These are phyloP conservation scores for Ciborinia camelliae DNA, from an alignment of 2,329 filamentous ascomycete genomes.

Conservation along the genomic window DNA sequence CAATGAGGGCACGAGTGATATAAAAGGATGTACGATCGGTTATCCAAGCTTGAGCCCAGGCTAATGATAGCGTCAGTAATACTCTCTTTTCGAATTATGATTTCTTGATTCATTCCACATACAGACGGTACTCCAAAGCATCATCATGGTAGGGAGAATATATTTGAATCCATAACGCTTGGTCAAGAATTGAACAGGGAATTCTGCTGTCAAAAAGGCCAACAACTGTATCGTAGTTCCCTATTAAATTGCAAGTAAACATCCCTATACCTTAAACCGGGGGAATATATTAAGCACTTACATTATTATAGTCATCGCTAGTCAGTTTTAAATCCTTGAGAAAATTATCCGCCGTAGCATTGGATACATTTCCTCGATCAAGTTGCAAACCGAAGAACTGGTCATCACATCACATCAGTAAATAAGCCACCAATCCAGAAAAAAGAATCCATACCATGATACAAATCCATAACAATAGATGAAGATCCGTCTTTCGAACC, in stretches of 20 bases:
- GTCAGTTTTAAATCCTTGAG: constrained; percentile 17
- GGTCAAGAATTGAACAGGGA: constrained; percentile 52
- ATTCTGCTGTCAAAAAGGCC: constrained; percentile 43
- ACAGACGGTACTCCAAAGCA: constrained; percentile 51
- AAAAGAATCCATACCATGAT: constrained; percentile 1
- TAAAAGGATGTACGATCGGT: constrained; percentile 39
- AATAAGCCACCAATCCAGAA: neutral
- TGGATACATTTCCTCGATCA: constrained; percentile 55
- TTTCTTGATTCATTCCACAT: constrained; percentile 33
- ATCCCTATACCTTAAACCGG: neutral
- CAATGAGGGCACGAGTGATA: constrained; percentile 30
- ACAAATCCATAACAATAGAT: constrained; percentile 14
- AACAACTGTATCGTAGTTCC: constrained; percentile 45
- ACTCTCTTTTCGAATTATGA: constrained; percentile 26
- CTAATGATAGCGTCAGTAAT: constrained; percentile 23
- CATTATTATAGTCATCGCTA: constrained; percentile 27
- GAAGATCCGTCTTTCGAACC: constrained; percentile 46
- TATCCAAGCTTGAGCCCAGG: constrained; percentile 47
- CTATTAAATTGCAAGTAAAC: constrained; percentile 38
- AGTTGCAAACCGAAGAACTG: constrained; percentile 57
- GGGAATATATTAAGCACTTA: constrained; percentile 33
- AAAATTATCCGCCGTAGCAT: constrained; percentile 51
- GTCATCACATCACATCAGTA: neutral
- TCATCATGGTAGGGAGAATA: constrained; percentile 51
- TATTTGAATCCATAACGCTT: constrained; percentile 52